phyloP scores from a whole-genome alignment of 2,329 filamentous ascomycete genomes.

The Endoconidiophora polonica region DNA sequence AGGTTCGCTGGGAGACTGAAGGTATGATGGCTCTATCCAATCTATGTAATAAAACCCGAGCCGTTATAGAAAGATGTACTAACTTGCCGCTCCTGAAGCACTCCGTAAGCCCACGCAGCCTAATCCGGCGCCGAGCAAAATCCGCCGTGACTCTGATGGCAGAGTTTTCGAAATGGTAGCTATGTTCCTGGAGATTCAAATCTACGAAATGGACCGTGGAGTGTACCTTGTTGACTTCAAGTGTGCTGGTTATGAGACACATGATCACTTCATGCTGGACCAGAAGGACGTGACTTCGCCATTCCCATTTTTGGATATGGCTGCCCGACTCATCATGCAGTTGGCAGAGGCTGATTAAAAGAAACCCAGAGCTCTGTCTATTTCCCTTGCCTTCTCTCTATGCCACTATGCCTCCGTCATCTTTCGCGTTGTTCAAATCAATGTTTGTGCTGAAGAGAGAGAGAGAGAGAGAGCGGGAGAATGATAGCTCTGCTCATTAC shows the following conservation, averaged over 20 bases:
- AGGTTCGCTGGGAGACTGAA: conserved; percentile 72
- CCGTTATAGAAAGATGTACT: background rate
- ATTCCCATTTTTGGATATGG: conserved; percentile 90
- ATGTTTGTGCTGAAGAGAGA: background rate
- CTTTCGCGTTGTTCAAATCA: background rate
- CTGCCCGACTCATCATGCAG: conserved; percentile 82
- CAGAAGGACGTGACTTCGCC: conserved; percentile 93
- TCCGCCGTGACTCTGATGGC: conserved; percentile 21
- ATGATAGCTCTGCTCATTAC: too few species aligned
- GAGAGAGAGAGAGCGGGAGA: background rate
- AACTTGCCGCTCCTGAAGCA: conserved; percentile 1
- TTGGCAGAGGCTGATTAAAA: conserved; percentile 59
- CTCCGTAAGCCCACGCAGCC: conserved; percentile 10
- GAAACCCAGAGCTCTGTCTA: background rate
- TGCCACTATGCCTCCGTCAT: background rate
- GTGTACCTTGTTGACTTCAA: conserved; percentile 98
- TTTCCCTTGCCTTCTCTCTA: too few species aligned
- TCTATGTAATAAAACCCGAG: background rate
- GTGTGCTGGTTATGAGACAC: conserved; percentile 84
- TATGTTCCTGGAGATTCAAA: conserved; percentile 88
- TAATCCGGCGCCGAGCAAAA: conserved; percentile 1
- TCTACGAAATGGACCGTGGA: conserved; percentile 82
- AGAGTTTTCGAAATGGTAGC: conserved; percentile 50
- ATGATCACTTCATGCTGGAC: conserved; percentile 56
- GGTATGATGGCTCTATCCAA: conserved; percentile 32